Evolutionary conservation across 352 stramenopile genomes (phyloP).

Genomic region (Pilasporangium apinafurcum): DNA sequence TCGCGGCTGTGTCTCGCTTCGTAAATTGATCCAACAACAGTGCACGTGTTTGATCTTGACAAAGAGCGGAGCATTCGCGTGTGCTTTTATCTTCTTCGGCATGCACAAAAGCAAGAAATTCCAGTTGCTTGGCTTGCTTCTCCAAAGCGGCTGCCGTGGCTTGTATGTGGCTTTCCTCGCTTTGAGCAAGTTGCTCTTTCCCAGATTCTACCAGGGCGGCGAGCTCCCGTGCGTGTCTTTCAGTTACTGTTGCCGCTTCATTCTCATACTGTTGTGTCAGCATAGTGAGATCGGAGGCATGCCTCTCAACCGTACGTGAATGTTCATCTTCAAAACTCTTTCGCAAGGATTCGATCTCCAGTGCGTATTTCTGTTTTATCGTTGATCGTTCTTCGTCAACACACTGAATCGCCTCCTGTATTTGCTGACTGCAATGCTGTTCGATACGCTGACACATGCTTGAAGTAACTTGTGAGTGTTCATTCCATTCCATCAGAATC

Average conservation of each 20-base stretch:
- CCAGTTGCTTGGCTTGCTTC: conserved; percentile 38
- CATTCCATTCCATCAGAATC: conserved; percentile 6
- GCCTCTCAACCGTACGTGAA: background rate
- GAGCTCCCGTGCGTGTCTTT: conserved; percentile 1
- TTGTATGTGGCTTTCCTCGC: conserved; percentile 2
- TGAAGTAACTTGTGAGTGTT: background rate
- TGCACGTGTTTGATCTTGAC: conserved; percentile 12
- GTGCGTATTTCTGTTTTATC: background rate
- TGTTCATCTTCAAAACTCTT: background rate
- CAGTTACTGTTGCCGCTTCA: background rate
- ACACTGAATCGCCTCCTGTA: background rate
- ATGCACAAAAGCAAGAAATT: conserved; percentile 23
- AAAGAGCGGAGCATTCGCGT: background rate
- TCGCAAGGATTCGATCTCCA: background rate
- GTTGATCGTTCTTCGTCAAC: background rate
- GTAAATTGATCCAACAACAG: conserved; percentile 44
- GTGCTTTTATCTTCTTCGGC: conserved; percentile 1
- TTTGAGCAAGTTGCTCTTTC: background rate
- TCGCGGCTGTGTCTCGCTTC: conserved; percentile 49
- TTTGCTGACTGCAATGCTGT: background rate
- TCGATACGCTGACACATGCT: background rate
- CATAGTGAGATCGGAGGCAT: background rate
- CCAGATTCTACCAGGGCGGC: background rate
- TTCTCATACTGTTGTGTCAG: background rate
- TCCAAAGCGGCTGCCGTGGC: conserved; percentile 20